Evolutionary conservation across 2,329 filamentous ascomycete genomes (phyloP), one percentile per base, ranked within the genome.

Genomic region (Epichloe scottii): DNA sequence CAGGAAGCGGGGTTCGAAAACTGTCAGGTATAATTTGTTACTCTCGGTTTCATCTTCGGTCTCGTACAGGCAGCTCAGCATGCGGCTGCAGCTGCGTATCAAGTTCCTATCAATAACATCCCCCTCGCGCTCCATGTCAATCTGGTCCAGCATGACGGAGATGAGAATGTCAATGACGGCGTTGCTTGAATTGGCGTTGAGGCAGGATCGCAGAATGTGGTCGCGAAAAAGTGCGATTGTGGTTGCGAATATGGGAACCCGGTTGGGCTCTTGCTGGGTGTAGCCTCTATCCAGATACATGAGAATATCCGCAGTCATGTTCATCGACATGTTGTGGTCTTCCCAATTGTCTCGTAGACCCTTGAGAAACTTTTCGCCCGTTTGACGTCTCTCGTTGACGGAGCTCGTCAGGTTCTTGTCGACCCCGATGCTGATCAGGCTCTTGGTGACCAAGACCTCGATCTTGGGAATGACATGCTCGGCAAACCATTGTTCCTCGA

Each of bases 251-350:
- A 96, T 93, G 0, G 86, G 85, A 0, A 88, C 84, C 5, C 81
- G 77, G 53, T 82, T 79, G 5, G 69, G 61, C 55, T 94, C 89
- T 47, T 65, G 61, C 37, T 82, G 74, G 47, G 82, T 85, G 61
- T 87, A 89, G 30, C 90, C 84, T 47, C 89, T 85, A 63, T 98
- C 91, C 75, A 98, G 88, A 63, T 96, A 96, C 89, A 97, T 96
- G 48, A 97, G 75, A 34, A 97, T 89, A 66, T 97, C 93, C 4
- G 90, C 89, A 48, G 89, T 84, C 91, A 97, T 97, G 63, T 89
- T 89, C 87, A 95, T 95, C 43, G 87, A 90, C 51, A 87, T 79
- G 63, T 90, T 87, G 63, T 98, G 90, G 55, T 94, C 86, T 54
- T 89, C 81, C 89, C 90, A 98, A 2, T 84, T 81, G 52, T 82